These are phyloP conservation scores for Rhizopogon sp. DNA, from an alignment of 768 basidiomycete genomes.

Conservation along the genomic window DNA sequence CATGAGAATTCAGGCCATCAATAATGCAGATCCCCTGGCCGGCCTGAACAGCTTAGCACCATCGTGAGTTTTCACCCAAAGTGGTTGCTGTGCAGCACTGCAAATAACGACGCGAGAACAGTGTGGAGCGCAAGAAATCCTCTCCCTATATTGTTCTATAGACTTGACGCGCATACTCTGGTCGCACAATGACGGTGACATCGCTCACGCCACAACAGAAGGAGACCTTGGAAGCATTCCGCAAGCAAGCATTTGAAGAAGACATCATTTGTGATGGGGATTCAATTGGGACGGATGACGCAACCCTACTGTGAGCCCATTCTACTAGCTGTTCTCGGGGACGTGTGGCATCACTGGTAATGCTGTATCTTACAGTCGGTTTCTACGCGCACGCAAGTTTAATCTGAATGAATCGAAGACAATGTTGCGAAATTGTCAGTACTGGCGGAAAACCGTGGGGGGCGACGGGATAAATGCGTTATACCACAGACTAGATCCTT, in stretches of 20 bases:
- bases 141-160: neutral
- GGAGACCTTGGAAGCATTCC: constrained; percentile 44
- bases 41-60: no score
- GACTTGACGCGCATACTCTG: neutral
- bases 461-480: constrained; percentile 64
- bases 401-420: constrained; percentile 51
- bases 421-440: constrained; percentile 64
- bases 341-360: constrained; percentile 1
- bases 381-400: constrained; percentile 69
- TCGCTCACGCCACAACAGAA: constrained; percentile 21
- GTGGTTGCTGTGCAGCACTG: neutral
- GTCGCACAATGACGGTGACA: neutral
- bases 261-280: constrained; percentile 56
- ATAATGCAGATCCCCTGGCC: no score
- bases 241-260: constrained; percentile 46
- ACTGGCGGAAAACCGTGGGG: constrained; percentile 62
- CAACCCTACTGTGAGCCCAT: constrained; percentile 50
- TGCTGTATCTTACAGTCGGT: constrained; percentile 43
- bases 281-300: constrained; percentile 55
- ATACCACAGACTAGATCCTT: constrained; percentile 59
- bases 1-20: no score
- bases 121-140: neutral
- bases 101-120: no score
- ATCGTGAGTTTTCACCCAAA: neutral
- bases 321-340: neutral